Base-by-base conservation (phyloP, 2,329 filamentous ascomycete genomes). In the Fusarium sp. region DNA sequence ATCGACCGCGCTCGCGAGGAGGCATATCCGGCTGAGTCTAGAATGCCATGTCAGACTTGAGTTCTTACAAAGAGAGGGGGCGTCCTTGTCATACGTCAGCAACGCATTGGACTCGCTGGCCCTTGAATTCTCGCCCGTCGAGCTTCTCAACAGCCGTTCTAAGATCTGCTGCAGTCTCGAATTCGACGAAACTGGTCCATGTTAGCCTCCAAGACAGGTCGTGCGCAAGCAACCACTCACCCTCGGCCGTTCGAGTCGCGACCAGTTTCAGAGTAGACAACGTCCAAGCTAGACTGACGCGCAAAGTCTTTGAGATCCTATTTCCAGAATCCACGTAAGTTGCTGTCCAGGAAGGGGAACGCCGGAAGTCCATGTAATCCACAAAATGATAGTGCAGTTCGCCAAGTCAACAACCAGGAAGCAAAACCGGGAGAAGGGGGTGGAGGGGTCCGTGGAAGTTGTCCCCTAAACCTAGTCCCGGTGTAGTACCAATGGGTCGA, bases 221-320 rank as follows among this genome's bases (percentile, higher is more conserved):
- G 33, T n/a, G 44, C 33, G 47, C 41, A 33, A 52, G 52, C 33
- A 31, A 28, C 18, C 51, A 87, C 93, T 85, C 85, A 98, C 95
- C 96, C 96, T 90, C 93, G 94, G 76, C 95, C 94, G 82, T 97
- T 94, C 41, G 73, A 75, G 36, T 75, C 73, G 35, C 73, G 73
- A 36, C 73, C 73, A 63, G 97, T 97, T 86, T 99, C 96, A 75
- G 95, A 98, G 84, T 98, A 99, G 80, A 99, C 96, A 76, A 99
- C 96, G 83, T 98, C 96, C 84, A 98, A 90, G 84, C 95, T 95
- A 83, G 96, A 97, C 84, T 97, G 94, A 82, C 96, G 95, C 73
- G 96, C 96, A 85, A 99, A 99, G 84, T 99, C 96, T 93, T 99
- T 99, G 62, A 99, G 91, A 85, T 99, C 96, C 96, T 99, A 95